These are phyloP conservation scores for Picea sitchensis DNA, from an alignment of 75 land plant species.

Conservation along the genomic window DNA sequence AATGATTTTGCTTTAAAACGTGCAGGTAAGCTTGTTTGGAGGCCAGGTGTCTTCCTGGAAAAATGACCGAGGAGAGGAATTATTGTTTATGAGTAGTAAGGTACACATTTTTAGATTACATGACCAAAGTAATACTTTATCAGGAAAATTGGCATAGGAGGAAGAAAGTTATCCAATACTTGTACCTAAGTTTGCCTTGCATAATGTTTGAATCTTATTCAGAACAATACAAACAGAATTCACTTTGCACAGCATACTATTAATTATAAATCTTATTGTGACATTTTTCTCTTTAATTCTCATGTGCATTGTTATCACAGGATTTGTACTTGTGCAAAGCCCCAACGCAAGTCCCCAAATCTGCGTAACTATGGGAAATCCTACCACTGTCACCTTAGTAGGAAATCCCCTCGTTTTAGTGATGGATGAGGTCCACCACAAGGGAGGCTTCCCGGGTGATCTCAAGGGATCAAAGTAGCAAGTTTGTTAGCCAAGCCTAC, in stretches of 20 bases:
- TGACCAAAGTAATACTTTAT: neutral
- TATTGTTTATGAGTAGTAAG: constrained; percentile 82
- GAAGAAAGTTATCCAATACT: neutral
- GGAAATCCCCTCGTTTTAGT: too few species aligned
- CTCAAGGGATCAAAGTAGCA: too few species aligned
- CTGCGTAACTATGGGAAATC: too few species aligned
- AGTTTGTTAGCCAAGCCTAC: too few species aligned
- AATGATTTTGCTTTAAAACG: neutral
- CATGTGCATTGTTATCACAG: too few species aligned
- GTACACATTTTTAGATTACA: constrained; percentile 20
- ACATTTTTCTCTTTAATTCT: constrained; percentile 1
- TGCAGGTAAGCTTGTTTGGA: constrained; percentile 82
- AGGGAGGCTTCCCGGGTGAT: too few species aligned
- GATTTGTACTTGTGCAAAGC: too few species aligned
- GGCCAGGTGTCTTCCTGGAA: constrained; percentile 91
- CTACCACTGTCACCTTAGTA: too few species aligned
- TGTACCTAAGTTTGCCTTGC: neutral
- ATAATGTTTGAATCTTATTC: neutral
- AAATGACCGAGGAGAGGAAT: constrained; percentile 84
- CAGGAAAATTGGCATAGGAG: neutral
- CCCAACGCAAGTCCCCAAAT: too few species aligned
- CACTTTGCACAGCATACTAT: neutral
- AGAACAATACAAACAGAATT: neutral
- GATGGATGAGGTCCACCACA: too few species aligned
- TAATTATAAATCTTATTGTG: neutral